Evolutionary conservation across 495 filamentous ascomycete genomes (phyloP), one percentile per base, ranked within the genome.

Genomic region (Aspergillus panamensis): DNA sequence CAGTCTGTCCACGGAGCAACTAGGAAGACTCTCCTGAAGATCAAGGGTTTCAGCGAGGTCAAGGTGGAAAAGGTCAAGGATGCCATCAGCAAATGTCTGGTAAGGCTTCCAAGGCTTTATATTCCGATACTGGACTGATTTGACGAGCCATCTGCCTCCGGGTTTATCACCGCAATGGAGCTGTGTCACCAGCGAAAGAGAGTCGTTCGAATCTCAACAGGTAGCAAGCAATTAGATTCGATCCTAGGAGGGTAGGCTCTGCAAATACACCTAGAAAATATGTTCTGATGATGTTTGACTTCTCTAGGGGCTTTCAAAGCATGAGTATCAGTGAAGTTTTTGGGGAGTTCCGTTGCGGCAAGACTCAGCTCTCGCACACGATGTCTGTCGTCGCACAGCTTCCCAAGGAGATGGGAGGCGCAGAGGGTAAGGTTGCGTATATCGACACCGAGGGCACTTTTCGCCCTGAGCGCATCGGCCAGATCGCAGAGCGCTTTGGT

Each of bases 21-120:
- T 6, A 79, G 84, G 37, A 83, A 79, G 59, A 84, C 76, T 30
- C 77, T 91, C 32, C 69, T 86, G 55, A 90, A 87, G 67, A 89
- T 91, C 67, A 89, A 88, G 66, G 88, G 88, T 7, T 90, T 91
- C 71, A 90, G 86, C 53, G 89, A 92, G 65, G 78, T 86, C 64
- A 91, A 91, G 69, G 89, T 91, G 12, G 89, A 91, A 57, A 91
- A 90, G 66, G 77, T 92, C 67, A 91, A 90, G 65, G 88, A 91
- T 61, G 88, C 88, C 19, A 80, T 87, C 39, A 76, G 79, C 57
- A 92, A 92, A 64, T 86, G 86, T 57, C 74, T 85, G 64, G 87
- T 89, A 71, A 30, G 69, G 6, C 9, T 48, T 29, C 8, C 8
- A 21, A 30, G 2, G 12, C 32, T 52, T 51, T 13, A 30, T 31